phyloP scores from a whole-genome alignment of 1,139 yeast genomes.

The Scheffersomyces parashehatae region DNA sequence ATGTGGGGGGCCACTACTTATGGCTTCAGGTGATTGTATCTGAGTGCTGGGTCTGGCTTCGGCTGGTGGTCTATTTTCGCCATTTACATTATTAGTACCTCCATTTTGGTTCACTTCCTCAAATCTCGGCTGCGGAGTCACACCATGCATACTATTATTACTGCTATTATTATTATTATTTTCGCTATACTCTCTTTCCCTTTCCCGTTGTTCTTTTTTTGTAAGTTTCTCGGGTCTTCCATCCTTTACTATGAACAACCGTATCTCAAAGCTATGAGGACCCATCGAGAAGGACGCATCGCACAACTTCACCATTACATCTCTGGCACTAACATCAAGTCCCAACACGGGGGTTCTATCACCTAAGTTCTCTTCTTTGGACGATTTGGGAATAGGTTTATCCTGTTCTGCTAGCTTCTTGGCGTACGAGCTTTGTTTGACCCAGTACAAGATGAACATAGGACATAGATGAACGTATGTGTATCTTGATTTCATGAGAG shows the following conservation, averaged over 20 bases:
- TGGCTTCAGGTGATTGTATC: too few relatives aligned
- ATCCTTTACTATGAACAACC: constrained; percentile 81
- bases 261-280: constrained; percentile 77
- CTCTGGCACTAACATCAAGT: constrained; percentile 62
- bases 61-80: too few relatives aligned
- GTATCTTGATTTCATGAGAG: constrained; percentile 72
- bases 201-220: constrained; percentile 26
- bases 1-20: too few relatives aligned
- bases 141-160: too few relatives aligned
- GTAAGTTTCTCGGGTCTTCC: constrained; percentile 43
- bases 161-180: too few relatives aligned
- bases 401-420: constrained; percentile 40
- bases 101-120: too few relatives aligned
- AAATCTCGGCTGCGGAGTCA: too few relatives aligned
- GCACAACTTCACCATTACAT: constrained; percentile 84
- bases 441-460: constrained; percentile 81
- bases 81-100: too few relatives aligned
- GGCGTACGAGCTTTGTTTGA: constrained; percentile 55
- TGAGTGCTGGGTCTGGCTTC: too few relatives aligned
- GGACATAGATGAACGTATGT: constrained; percentile 69
- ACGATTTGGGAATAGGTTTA: constrained; percentile 26
- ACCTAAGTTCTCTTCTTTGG: constrained; percentile 23
- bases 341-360: constrained; percentile 46
- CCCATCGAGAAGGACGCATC: constrained; percentile 76
- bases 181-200: constrained; percentile 6